Percentiles rank a stretch among this genome's conserved stretches.
These are phyloP conservation scores for Neofusicoccum umdonicola DNA, from an alignment of 2,329 filamentous ascomycete genomes.

Conservation along the genomic window DNA sequence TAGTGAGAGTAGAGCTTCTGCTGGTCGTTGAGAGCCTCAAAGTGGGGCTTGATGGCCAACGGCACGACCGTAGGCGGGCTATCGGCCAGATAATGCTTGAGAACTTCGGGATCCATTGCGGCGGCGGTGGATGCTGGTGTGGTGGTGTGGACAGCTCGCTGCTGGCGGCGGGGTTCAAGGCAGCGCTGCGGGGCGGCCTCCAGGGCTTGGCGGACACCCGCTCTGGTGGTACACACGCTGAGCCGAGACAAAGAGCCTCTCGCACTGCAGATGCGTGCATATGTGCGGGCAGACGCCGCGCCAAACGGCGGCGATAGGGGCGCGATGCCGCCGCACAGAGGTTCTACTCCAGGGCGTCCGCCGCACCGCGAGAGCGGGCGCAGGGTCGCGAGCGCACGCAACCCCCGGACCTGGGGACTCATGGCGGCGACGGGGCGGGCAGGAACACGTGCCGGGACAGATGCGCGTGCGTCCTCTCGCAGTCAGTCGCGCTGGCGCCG, in stretches of 20 bases:
- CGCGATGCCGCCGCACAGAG: neutral
- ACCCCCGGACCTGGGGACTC: neutral
- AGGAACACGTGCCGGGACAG: neutral
- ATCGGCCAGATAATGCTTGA: conserved; percentile 81
- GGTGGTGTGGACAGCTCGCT: conserved; percentile 10
- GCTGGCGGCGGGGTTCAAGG: conserved; percentile 13
- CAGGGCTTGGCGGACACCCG: neutral
- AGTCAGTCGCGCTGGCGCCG: too few species aligned
- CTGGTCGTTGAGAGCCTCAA: conserved; percentile 70
- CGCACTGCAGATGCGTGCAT: conserved; percentile 1
- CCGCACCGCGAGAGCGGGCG: neutral
- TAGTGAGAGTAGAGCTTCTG: conserved; percentile 89
- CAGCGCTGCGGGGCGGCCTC: conserved; percentile 10
- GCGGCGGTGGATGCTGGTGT: conserved; percentile 17
- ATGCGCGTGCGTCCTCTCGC: neutral
- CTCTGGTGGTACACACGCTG: neutral
- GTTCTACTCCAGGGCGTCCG: neutral
- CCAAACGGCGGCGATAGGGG: neutral
- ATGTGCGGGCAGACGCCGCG: neutral
- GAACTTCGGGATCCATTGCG: conserved; percentile 43
- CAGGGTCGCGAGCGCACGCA: neutral
- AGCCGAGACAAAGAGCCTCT: neutral
- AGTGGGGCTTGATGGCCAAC: conserved; percentile 89
- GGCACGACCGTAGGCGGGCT: conserved; percentile 84
- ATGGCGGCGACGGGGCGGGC: neutral